Percentiles rank a stretch among this genome's conserved stretches.
Evolutionary conservation across 2,329 filamentous ascomycete genomes (phyloP).

Genomic region (Amauroascus verrucosus): DNA sequence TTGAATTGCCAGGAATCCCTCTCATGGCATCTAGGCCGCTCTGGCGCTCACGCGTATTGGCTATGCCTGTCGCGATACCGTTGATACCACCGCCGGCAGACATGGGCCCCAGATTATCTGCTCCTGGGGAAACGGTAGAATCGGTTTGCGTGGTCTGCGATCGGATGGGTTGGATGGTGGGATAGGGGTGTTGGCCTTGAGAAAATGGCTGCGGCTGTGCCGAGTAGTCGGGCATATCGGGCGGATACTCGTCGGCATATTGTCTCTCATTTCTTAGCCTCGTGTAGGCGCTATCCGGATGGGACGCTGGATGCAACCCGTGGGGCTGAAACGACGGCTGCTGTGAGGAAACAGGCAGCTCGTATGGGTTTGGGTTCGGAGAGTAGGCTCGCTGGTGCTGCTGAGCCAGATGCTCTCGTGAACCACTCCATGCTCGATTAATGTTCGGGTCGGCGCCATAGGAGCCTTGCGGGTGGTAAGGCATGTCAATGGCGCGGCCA

Average conservation of each 20-base stretch:
- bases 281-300: constrained; percentile 18
- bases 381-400: constrained; percentile 1
- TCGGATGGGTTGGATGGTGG: not conserved
- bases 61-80: constrained; percentile 56
- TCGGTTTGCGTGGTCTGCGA: constrained; percentile 27
- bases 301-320: constrained; percentile 17
- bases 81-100: constrained; percentile 53
- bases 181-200: not conserved
- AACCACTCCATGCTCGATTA: not conserved
- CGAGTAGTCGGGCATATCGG: not conserved
- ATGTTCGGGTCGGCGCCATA: constrained; percentile 4
- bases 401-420: not conserved
- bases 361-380: not conserved
- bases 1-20: constrained; percentile 22
- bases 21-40: constrained; percentile 55
- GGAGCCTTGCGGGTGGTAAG: constrained; percentile 6
- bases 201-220: not conserved
- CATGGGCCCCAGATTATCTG: constrained; percentile 55
- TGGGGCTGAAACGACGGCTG: not conserved
- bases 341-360: not conserved
- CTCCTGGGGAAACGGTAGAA: constrained; percentile 47
- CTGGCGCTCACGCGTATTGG: constrained; percentile 51
- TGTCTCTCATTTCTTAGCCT: constrained; percentile 12
- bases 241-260: constrained; percentile 5
- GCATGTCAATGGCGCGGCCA: constrained; percentile 1